Evolutionary conservation across 2,329 filamentous ascomycete genomes (phyloP).

Genomic region (Paramyrothecium sp.): DNA sequence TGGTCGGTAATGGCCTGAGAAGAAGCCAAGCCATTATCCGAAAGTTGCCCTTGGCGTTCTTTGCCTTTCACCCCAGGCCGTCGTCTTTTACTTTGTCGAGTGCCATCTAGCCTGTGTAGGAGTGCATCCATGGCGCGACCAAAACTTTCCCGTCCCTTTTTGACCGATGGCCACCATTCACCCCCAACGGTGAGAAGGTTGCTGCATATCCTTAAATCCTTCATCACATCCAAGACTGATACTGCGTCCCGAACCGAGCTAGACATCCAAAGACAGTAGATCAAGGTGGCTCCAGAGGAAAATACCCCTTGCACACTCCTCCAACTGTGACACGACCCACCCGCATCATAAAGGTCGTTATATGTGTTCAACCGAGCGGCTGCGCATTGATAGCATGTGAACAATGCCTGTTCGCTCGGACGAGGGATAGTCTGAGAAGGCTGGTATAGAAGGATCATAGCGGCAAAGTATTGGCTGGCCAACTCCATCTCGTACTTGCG

Average conservation of each 20-base stretch:
- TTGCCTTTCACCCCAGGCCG: too few relatives aligned
- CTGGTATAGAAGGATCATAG: slow-evolving; percentile 31
- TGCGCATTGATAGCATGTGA: slow-evolving; percentile 27
- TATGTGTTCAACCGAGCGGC: slow-evolving; percentile 22
- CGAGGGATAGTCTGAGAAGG: slow-evolving; percentile 31
- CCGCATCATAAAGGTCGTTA: slow-evolving; percentile 24
- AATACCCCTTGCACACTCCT: slow-evolving; percentile 36
- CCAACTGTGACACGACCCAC: slow-evolving; percentile 30
- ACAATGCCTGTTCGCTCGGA: slow-evolving; percentile 24
- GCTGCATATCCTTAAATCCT: slow-evolving; percentile 27
- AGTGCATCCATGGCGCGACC: slow-evolving; percentile 7
- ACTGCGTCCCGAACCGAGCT: slow-evolving; percentile 18
- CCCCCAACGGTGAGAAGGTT: slow-evolving; percentile 35
- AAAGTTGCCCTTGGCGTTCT: too few relatives aligned
- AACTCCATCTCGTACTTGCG: slow-evolving; percentile 15
- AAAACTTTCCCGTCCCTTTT: slow-evolving; percentile 27
- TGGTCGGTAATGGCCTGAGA: neutral
- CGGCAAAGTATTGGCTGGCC: slow-evolving; percentile 28
- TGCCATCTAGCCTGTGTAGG: neutral
- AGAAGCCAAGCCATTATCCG: neutral
- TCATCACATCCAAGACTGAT: slow-evolving; percentile 9
- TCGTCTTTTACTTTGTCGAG: neutral
- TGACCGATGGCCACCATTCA: slow-evolving; percentile 37
- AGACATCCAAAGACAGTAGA: slow-evolving; percentile 36
- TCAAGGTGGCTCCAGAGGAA: slow-evolving; percentile 32